Evolutionary conservation across 73 alveolate species (phyloP).

Genomic region (Chromera velia): DNA sequence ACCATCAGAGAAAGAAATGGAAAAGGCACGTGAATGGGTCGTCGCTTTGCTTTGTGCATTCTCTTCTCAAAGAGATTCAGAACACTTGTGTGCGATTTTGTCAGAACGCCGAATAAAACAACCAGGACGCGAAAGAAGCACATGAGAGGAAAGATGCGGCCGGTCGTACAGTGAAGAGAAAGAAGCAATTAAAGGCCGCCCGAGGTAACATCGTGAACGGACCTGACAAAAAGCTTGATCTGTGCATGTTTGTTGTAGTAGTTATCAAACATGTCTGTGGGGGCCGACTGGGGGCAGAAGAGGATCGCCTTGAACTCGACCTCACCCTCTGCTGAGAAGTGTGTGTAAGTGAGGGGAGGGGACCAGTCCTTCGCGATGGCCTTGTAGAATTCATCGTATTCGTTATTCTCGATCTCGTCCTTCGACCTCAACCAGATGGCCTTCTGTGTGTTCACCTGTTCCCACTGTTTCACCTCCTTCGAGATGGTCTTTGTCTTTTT

Average conservation of each 20-base stretch:
- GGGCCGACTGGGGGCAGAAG: constrained; percentile 84
- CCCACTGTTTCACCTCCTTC: constrained; percentile 71
- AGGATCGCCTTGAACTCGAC: constrained; percentile 89
- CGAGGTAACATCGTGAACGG: too few relatives aligned
- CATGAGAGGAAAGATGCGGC: too few relatives aligned
- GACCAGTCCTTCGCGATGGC: constrained; percentile 86
- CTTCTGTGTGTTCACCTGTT: constrained; percentile 87
- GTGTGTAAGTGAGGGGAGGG: constrained; percentile 92
- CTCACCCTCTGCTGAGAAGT: constrained; percentile 96
- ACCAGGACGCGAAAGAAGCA: too few relatives aligned
- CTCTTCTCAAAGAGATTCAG: too few relatives aligned
- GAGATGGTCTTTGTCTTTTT: constrained; percentile 67
- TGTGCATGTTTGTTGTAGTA: constrained; percentile 85
- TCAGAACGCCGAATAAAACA: too few relatives aligned
- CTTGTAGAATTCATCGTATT: constrained; percentile 88
- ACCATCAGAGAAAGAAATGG: too few relatives aligned
- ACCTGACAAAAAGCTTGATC: constrained; percentile 89
- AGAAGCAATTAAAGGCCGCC: too few relatives aligned
- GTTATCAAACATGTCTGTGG: constrained; percentile 87
- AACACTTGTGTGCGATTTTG: too few relatives aligned
- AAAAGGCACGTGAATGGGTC: too few relatives aligned
- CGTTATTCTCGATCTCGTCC: constrained; percentile 87
- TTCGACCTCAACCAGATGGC: constrained; percentile 97
- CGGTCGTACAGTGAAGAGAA: too few relatives aligned
- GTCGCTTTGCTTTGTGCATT: too few relatives aligned